Evolutionary conservation across 768 basidiomycete species (phyloP).

Genomic region (Rhodotorula babjevae): DNA sequence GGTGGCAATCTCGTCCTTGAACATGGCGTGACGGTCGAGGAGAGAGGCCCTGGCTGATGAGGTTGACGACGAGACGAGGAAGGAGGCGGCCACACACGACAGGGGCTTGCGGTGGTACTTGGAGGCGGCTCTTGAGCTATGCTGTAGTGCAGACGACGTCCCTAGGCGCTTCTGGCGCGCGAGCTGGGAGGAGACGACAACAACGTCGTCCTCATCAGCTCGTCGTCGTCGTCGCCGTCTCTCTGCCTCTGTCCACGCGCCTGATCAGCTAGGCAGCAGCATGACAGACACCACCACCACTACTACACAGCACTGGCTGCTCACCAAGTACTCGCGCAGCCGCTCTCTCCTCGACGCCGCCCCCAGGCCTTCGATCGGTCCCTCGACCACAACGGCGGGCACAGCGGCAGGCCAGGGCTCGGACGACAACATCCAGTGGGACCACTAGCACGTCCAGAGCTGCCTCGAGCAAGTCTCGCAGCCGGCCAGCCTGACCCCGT

Average conservation of each 20-base stretch:
- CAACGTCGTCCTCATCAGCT: too few species aligned
- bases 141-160: too few species aligned
- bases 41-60: neutral
- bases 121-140: neutral
- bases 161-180: too few species aligned
- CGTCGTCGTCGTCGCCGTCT: neutral
- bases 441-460: constrained; percentile 14
- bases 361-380: too few species aligned
- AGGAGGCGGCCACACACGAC: neutral
- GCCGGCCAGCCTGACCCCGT: neutral
- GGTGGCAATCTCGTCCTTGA: constrained; percentile 44
- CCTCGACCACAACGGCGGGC: neutral
- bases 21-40: constrained; percentile 40
- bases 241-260: neutral
- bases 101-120: neutral
- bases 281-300: constrained; percentile 11
- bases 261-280: neutral
- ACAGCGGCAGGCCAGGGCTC: neutral
- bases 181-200: too few species aligned
- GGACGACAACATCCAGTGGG: constrained; percentile 12
- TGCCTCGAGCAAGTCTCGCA: too few species aligned
- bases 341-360: neutral
- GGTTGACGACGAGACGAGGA: neutral
- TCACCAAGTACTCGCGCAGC: constrained; percentile 24
- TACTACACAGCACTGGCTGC: constrained; percentile 11